Conservation (phyloP, 208 protist genomes). For the Acanthamoeba lenticulata region DNA sequence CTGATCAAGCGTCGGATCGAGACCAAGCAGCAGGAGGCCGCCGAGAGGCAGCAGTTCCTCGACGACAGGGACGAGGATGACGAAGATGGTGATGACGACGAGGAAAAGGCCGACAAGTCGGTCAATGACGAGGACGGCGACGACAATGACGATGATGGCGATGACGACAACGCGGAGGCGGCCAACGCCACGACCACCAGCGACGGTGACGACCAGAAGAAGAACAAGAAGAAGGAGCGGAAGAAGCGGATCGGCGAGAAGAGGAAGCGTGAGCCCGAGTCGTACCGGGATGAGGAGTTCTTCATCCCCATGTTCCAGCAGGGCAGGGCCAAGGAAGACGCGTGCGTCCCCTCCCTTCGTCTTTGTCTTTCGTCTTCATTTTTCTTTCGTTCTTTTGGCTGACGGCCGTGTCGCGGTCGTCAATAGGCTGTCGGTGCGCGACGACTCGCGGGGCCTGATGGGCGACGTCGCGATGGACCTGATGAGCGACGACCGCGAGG, state of each 20-base stretch:
- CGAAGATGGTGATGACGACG: no score
- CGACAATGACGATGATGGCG: no score
- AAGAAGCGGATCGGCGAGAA: no score
- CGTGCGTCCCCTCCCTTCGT: background rate
- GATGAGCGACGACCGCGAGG: conserved; percentile 24
- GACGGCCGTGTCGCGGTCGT: background rate
- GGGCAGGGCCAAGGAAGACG: conserved; percentile 25
- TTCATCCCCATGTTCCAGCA: conserved; percentile 34
- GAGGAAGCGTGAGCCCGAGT: background rate
- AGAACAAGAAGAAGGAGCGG: no score
- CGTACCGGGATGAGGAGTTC: conserved; percentile 27
- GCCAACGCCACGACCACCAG: no score
- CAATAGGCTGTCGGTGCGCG: background rate
- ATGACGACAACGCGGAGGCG: no score
- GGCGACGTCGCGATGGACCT: conserved; percentile 27
- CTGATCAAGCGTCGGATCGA: conserved; percentile 13
- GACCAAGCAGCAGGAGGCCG: background rate
- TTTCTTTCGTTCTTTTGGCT: conserved; percentile 2
- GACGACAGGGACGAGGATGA: no score
- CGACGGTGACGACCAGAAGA: no score
- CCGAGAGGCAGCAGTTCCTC: background rate
- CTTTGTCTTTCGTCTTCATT: background rate
- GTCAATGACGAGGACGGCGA: no score
- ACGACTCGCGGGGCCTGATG: background rate
- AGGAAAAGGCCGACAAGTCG: no score